phyloP scores from a whole-genome alignment of 495 filamentous ascomycete genomes.

The Parmelia sp. region DNA sequence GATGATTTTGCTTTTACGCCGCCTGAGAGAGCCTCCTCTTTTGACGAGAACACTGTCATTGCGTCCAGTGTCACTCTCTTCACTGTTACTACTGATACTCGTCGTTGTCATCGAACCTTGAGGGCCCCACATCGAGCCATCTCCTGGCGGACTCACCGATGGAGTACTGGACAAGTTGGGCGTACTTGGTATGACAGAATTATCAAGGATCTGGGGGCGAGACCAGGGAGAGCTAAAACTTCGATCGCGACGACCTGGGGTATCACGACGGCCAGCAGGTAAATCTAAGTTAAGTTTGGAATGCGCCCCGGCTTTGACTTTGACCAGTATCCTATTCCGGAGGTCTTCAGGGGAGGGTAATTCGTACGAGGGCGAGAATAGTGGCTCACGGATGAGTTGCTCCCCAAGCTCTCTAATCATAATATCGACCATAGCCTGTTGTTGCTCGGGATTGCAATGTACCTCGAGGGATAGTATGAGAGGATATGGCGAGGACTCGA shows the following conservation, averaged over 20 bases:
- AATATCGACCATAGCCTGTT: conserved; percentile 81
- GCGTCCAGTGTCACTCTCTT: conserved; percentile 52
- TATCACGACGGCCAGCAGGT: conserved; percentile 34
- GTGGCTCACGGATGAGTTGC: conserved; percentile 66
- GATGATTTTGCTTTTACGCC: conserved; percentile 77
- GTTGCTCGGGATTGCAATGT: conserved; percentile 78
- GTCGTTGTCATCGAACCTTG: conserved; percentile 50
- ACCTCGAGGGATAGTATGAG: conserved; percentile 94
- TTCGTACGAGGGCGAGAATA: conserved; percentile 54
- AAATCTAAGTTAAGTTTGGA: conserved; percentile 35
- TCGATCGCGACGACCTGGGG: conserved; percentile 60
- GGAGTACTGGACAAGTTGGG: conserved; percentile 54
- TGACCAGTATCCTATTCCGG: conserved; percentile 77
- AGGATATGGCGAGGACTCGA: conserved; percentile 71
- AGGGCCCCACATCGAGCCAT: conserved; percentile 35
- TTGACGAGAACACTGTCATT: conserved; percentile 32
- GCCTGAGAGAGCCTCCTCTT: conserved; percentile 46
- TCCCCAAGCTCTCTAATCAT: conserved; percentile 78
- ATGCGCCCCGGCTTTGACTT: conserved; percentile 70
- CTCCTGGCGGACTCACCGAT: conserved; percentile 45
- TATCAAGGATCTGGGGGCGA: conserved; percentile 52
- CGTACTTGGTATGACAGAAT: conserved; percentile 43
- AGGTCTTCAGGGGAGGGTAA: conserved; percentile 85
- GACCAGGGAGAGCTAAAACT: conserved; percentile 73
- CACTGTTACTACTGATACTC: conserved; percentile 53